Conservation (phyloP, 2,329 filamentous ascomycete species). For the Chalaropsis ovoidea region DNA sequence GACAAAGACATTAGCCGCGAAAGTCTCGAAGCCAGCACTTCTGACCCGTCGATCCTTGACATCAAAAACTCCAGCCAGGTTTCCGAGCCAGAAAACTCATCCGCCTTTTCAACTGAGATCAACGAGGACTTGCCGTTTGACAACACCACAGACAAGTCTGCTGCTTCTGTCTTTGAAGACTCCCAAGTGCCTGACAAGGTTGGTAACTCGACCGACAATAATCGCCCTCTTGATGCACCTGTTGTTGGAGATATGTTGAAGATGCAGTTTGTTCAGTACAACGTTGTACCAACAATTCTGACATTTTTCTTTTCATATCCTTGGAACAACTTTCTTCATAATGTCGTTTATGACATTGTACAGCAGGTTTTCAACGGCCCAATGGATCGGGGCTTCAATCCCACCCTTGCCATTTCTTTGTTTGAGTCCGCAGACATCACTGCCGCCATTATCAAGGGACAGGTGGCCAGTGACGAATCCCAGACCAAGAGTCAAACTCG, state of each 20-base stretch:
- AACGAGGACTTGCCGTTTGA: conserved; percentile 22
- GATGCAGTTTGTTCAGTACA: conserved; percentile 89
- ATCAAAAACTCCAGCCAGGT: conserved; percentile 25
- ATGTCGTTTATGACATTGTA: conserved; percentile 97
- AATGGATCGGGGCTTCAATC: conserved; percentile 93
- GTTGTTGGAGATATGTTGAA: conserved; percentile 93
- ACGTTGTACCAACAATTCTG: conserved; percentile 92
- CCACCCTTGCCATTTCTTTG: conserved; percentile 77
- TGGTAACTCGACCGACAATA: neutral
- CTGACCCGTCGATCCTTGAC: conserved; percentile 22
- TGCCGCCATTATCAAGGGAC: conserved; percentile 82
- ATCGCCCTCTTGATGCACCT: neutral
- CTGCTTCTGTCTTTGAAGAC: conserved; percentile 17
- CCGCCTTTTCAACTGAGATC: conserved; percentile 24
- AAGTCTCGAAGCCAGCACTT: conserved; percentile 20
- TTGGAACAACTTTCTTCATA: conserved; percentile 99
- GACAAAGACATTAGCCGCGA: conserved; percentile 22
- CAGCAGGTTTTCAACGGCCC: conserved; percentile 98
- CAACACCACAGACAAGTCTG: conserved; percentile 7
- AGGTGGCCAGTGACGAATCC: conserved; percentile 74
- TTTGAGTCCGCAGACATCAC: conserved; percentile 88
- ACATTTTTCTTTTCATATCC: conserved; percentile 97
- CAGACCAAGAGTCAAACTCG: conserved; percentile 77
- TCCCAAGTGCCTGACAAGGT: neutral
- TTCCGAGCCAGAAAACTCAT: conserved; percentile 25